phyloP scores from a whole-genome alignment of 352 stramenopile species.

The Pythium oligandrum region DNA sequence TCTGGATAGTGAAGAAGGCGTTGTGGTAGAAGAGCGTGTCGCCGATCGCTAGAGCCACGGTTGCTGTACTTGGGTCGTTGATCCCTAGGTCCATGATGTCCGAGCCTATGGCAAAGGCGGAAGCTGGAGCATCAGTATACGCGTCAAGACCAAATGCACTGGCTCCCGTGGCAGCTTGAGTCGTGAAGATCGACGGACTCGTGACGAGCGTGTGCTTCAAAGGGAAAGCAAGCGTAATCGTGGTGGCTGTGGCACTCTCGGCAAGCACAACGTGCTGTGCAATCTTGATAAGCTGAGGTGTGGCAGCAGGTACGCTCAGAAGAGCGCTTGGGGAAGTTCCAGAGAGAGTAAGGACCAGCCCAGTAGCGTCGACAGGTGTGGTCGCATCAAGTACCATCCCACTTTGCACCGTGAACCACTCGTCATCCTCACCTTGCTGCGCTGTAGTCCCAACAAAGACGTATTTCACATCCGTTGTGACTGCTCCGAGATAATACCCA shows the following conservation, averaged over 20 bases:
- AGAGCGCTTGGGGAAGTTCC: too few species aligned
- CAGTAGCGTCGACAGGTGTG: too few species aligned
- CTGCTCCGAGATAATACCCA: constrained; percentile 13
- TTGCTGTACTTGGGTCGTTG: not conserved
- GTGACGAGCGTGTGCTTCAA: constrained; percentile 21
- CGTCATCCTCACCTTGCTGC: constrained; percentile 33
- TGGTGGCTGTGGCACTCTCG: not conserved
- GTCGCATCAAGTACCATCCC: not conserved
- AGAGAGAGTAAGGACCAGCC: too few species aligned
- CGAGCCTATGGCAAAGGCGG: constrained; percentile 8
- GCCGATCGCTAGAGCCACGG: constrained; percentile 8
- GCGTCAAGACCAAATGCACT: constrained; percentile 11
- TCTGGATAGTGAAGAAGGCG: constrained; percentile 43
- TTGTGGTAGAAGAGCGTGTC: constrained; percentile 55
- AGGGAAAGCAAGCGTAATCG: constrained; percentile 25
- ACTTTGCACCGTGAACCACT: constrained; percentile 52
- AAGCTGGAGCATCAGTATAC: not conserved
- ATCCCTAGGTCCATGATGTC: constrained; percentile 9
- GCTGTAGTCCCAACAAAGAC: constrained; percentile 30
- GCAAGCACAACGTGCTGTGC: constrained; percentile 19
- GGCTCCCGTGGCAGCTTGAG: constrained; percentile 12
- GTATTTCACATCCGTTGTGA: not conserved
- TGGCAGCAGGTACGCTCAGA: not conserved
- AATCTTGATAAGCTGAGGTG: constrained; percentile 22
- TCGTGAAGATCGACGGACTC: not conserved